Evolutionary conservation across 495 filamentous ascomycete genomes (phyloP).

Genomic region (Letharia lupina): DNA sequence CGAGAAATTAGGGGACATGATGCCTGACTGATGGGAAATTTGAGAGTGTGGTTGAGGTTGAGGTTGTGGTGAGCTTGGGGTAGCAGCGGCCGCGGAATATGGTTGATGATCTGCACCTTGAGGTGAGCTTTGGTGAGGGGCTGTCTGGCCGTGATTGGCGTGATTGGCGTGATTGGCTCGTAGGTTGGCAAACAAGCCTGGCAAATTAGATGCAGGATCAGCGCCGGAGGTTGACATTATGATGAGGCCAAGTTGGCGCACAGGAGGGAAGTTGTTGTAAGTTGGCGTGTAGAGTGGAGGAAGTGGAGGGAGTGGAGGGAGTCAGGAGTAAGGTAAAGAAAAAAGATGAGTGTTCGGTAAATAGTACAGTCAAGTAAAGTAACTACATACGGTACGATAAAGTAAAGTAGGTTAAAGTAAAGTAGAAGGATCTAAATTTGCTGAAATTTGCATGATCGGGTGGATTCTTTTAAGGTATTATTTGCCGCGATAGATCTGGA

Average conservation of each 20-base stretch:
- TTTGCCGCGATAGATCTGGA: neutral
- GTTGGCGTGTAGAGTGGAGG: neutral
- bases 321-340: too few species aligned
- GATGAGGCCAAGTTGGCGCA: too few species aligned
- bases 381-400: too few species aligned
- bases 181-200: constrained; percentile 29
- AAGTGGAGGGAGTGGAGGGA: too few species aligned
- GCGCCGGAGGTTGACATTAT: constrained; percentile 23
- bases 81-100: constrained; percentile 18
- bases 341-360: too few species aligned
- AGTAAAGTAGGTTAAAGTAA: too few species aligned
- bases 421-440: too few species aligned
- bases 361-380: too few species aligned
- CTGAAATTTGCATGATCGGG: too few species aligned
- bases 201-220: constrained; percentile 23
- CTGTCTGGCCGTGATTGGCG: constrained; percentile 22
- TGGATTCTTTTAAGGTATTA: too few species aligned
- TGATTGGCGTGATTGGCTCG: constrained; percentile 21
- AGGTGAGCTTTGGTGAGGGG: constrained; percentile 19
- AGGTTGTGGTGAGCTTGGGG: constrained; percentile 4
- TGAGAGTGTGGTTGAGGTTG: neutral
- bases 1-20: neutral
- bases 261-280: neutral
- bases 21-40: neutral
- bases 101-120: constrained; percentile 21